Base-by-base conservation (phyloP, 108 stramenopile genomes). In the Hondaea fermentalgiana region DNA sequence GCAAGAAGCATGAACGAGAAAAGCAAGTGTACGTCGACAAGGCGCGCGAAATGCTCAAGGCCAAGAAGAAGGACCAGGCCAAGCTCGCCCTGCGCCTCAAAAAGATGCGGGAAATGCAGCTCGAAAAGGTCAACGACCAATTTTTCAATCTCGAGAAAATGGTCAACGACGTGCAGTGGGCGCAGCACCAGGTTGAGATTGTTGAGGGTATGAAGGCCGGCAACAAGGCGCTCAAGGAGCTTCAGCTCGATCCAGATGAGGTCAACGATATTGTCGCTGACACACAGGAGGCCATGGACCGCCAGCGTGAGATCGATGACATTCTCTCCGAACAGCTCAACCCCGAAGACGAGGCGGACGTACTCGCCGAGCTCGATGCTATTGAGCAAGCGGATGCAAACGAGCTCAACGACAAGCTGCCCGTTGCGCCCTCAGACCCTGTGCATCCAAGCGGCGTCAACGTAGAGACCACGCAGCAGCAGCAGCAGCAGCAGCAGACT, bases 21-120 rank as follows among this genome's bases (percentile, higher is more conserved):
- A 83, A 83, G 51, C 19, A 83, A 16, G 76, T 83, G 10, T 83
- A 83, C 51, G 76, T 83, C 43, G 17, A 53, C 16, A 83, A 83
- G 76, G 76, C 76, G n/a, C 76, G 76, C 76, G 76, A 83, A 23
- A 10, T 55, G 17, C 76, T 83, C 76, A 83, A 53, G 51, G 51
- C 19, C 17, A 83, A 83, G 51, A 83, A 83, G 51, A 83, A 83
- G 76, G 76, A 83, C 76, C 76, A 83, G 76, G 76, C 76, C 45
- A 83, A 83, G 51, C 51, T 83, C 25, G 76, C 76, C 2, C 76
- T 83, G 76, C 76, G 76, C 12, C 51, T 83, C 23, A 83, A 83
- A 45, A 83, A 83, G 51, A 83, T 83, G 76, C 76, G 76, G 43
- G 76, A 83, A 23, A 4, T 23, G 16, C 76, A 83, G 51, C 45